phyloP scores from a whole-genome alignment of 2,329 filamentous ascomycete species.

The Penicillium sp. region DNA sequence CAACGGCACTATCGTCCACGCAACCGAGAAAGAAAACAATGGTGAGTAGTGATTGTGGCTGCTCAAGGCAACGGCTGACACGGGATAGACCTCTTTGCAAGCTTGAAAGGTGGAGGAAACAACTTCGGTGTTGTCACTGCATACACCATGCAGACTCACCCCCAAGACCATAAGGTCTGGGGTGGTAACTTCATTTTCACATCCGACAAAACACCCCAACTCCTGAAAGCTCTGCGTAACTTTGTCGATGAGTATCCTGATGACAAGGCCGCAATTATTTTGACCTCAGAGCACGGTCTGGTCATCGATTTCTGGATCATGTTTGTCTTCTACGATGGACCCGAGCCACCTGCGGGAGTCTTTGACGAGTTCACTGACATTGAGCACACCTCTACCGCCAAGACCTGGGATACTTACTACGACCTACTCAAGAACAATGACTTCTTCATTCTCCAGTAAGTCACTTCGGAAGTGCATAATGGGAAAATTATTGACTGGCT shows the following conservation, averaged over 20 bases:
- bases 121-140: conserved; percentile 49
- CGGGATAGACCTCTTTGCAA: conserved; percentile 40
- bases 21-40: conserved; percentile 38
- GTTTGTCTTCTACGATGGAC: conserved; percentile 65
- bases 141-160: conserved; percentile 37
- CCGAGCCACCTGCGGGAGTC: conserved; percentile 51
- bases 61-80: neutral
- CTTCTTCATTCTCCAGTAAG: conserved; percentile 31
- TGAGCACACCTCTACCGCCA: conserved; percentile 47
- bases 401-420: conserved; percentile 50
- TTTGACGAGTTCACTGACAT: conserved; percentile 60
- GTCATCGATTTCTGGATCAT: conserved; percentile 59
- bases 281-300: conserved; percentile 53
- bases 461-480: neutral
- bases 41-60: conserved; percentile 15
- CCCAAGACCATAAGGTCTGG: conserved; percentile 44
- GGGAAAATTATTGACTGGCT: neutral
- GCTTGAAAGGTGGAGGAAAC: conserved; percentile 47
- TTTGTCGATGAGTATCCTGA: conserved; percentile 54
- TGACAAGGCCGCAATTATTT: conserved; percentile 61
- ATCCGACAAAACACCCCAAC: conserved; percentile 36
- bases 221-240: conserved; percentile 35
- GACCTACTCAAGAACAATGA: conserved; percentile 51
- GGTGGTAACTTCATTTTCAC: conserved; percentile 49
- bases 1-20: conserved; percentile 48